These are phyloP conservation scores for Citrus hindsii DNA, from an alignment of 345 rosid genomes.

Conservation along the genomic window DNA sequence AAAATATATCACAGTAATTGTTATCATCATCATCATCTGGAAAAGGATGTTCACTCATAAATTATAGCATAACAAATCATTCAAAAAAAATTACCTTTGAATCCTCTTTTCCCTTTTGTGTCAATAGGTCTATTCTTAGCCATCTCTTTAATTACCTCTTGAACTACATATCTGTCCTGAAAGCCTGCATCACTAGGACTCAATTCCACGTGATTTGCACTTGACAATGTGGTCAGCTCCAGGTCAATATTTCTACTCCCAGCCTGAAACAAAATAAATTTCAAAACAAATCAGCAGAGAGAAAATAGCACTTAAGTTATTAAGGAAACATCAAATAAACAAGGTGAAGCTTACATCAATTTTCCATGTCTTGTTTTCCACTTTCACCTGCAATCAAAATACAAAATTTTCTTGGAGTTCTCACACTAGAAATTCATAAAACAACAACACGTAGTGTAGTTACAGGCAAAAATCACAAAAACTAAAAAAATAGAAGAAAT, in stretches of 20 bases:
- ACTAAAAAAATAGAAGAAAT: neutral
- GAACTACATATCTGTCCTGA: slow-evolving; percentile 96
- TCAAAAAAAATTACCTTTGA: slow-evolving; percentile 50
- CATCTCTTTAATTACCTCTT: slow-evolving; percentile 95
- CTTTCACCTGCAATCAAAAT: slow-evolving; percentile 77
- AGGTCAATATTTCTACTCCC: slow-evolving; percentile 86
- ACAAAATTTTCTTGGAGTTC: slow-evolving; percentile 1
- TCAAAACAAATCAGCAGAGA: neutral
- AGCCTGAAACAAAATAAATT: slow-evolving; percentile 48
- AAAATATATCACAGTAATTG: neutral
- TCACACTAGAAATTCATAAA: neutral
- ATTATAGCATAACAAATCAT: neutral
- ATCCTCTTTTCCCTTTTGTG: slow-evolving; percentile 80
- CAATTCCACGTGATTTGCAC: slow-evolving; percentile 87
- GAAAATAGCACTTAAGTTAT: neutral
- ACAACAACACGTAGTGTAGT: neutral
- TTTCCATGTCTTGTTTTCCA: slow-evolving; percentile 90
- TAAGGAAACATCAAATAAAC: neutral
- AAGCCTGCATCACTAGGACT: slow-evolving; percentile 95
- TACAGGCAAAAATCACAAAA: neutral
- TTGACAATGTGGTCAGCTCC: slow-evolving; percentile 85
- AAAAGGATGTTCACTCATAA: neutral
- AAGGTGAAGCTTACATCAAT: slow-evolving; percentile 58
- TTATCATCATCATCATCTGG: too few species aligned
- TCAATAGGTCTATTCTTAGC: slow-evolving; percentile 94